Base-by-base conservation (phyloP, 2,329 filamentous ascomycete genomes). In the Monascus ruber region DNA sequence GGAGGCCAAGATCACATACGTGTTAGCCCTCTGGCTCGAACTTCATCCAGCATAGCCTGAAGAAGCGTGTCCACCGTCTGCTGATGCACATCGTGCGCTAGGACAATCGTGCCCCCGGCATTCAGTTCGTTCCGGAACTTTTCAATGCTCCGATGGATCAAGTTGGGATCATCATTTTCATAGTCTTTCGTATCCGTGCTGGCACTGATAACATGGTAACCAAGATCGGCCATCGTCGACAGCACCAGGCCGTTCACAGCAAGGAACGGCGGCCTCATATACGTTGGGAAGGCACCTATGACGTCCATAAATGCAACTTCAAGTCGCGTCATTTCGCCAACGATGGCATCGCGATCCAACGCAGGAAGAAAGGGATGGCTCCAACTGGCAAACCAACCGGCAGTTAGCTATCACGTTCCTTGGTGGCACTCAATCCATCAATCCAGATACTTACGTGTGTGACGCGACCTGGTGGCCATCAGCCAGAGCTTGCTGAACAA, bases 261-360 rank as follows among this genome's bases (percentile, higher is more conserved):
- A 11, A 66, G 56, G 48, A 62, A 72, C 1, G 70, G 69, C 1
- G 68, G 58, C 5, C 70, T 59, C 64, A 71, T 69, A 47, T 72
- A 72, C 2, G 60, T 64, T 0, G 70, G 69, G 27, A 60, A 60
- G 35, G 58, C 54, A 27, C 69, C 68, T 26, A 71, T 48, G 34
- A 69, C 62, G 25, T 54, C 51, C 27, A 42, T 26, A 35, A 71
- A 51, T 1, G 62, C 59, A 10, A 49, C 47, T 47, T 72, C 68
- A 4, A 67, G 56, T 11, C 52, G 42, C 7, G 48, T 52, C 63
- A 71, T 70, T 47, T 72, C 54, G 0, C 45, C 42, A 6, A 52
- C 49, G 3, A 68, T 56, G 7, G 49, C 49, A 3, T 46, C 37
- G 11, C 54, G 50, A 29, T 52, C 47, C 6, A 70, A 48, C 2